A percentile compares a stretch with the other conserved stretches of the same genome.
Conservation (phyloP, 352 stramenopile genomes). For the Phytopythium litorale region DNA sequence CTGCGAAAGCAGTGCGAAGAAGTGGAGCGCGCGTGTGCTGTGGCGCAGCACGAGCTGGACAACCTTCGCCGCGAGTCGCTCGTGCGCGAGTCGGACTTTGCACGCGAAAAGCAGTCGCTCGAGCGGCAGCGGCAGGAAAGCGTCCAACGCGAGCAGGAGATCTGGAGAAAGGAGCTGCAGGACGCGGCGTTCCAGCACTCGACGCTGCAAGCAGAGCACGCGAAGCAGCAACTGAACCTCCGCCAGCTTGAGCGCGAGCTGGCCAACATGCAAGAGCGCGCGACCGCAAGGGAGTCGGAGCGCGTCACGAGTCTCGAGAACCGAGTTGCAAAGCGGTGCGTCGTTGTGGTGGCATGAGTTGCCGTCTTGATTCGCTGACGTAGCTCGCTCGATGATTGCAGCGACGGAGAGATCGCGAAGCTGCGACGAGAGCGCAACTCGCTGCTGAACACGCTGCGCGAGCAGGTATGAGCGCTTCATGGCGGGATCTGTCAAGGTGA, state of each 20-base stretch:
- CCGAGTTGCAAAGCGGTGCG: constrained; percentile 38
- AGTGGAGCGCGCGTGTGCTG: constrained; percentile 19
- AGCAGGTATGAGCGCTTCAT: constrained; percentile 38
- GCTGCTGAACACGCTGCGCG: constrained; percentile 50
- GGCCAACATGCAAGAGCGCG: constrained; percentile 39
- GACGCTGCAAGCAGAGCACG: constrained; percentile 42
- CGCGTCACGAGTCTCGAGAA: constrained; percentile 37
- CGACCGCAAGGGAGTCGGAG: constrained; percentile 35
- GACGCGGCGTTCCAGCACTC: constrained; percentile 46
- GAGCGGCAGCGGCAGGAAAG: constrained; percentile 26
- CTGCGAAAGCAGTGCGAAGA: constrained; percentile 22
- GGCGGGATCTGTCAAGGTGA: too few relatives aligned
- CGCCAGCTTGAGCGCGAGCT: constrained; percentile 62
- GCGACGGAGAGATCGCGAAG: constrained; percentile 53
- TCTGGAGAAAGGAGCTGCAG: constrained; percentile 58
- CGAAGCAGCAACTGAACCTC: constrained; percentile 55
- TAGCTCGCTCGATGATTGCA: constrained; percentile 12
- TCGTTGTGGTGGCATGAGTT: background rate
- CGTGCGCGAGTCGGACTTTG: constrained; percentile 23
- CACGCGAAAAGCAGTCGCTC: constrained; percentile 23
- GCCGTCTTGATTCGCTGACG: background rate
- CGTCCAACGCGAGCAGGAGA: constrained; percentile 43
- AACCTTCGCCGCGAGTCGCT: constrained; percentile 39
- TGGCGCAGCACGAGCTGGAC: constrained; percentile 31
- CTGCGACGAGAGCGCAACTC: constrained; percentile 62